Conservation (phyloP, 345 rosid genomes). For the Gossypioides kirkii region DNA sequence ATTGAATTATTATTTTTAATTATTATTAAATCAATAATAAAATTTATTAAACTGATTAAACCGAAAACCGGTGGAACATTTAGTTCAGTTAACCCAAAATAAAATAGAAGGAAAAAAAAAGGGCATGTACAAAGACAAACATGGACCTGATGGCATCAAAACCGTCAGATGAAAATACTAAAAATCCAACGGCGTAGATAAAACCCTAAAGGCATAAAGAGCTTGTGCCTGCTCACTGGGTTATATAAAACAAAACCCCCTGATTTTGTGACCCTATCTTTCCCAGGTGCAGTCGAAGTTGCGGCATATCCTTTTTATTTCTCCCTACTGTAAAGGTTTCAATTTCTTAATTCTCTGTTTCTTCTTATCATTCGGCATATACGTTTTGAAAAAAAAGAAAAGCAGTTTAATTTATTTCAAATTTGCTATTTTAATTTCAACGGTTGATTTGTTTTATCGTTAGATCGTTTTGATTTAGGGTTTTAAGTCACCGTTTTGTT, state of each 20-base stretch:
- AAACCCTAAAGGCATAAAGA: background rate
- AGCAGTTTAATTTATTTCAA: background rate
- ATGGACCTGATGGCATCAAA: background rate
- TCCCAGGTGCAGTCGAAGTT: background rate
- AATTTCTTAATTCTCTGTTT: background rate
- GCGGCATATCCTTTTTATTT: background rate
- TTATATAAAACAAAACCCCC: background rate
- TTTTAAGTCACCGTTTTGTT: background rate
- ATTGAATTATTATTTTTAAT: too few relatives aligned
- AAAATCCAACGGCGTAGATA: background rate
- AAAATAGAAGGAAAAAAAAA: background rate
- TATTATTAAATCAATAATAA: too few relatives aligned
- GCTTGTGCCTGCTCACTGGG: background rate
- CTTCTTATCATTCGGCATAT: background rate
- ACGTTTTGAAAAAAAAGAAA: background rate
- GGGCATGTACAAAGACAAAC: background rate
- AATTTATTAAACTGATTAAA: too few relatives aligned
- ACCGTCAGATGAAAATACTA: background rate
- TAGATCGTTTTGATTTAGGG: background rate
- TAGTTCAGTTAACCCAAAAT: too few relatives aligned
- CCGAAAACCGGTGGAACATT: accelerated
- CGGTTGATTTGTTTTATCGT: background rate
- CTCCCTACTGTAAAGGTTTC: background rate
- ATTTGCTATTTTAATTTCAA: background rate
- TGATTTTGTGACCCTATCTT: background rate